Evolutionary conservation across 2,329 filamentous ascomycete species (phyloP), one percentile per base, ranked within the genome.

Genomic region (Chaetoscypha palmicola): DNA sequence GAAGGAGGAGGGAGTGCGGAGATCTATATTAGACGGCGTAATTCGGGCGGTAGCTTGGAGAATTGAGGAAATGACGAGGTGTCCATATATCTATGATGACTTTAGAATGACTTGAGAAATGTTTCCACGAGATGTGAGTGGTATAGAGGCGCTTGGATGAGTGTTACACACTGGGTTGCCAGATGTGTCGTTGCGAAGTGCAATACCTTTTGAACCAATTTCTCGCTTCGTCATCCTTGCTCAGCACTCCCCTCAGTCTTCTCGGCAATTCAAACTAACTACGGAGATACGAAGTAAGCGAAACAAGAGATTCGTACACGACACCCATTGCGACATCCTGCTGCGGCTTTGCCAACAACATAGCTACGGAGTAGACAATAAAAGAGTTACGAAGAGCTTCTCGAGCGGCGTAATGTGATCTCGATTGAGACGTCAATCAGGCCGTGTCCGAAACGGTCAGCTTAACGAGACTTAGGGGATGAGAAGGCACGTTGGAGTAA

Each of bases 1-100:
- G 39, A 24, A 19, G 19, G 30, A 7, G 30, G 12, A 4, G 20
- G 20, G 8, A 41, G 19, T 11, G 39, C 39, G 30, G 12, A 12
- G 9, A 21, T n/a, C 39, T 30, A 41, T 12, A 41, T 41, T 23
- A 23, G 7, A 22, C 5, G 30, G 7, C 39, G 39, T 3, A 41
- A 20, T 10, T 41, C 39, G 9, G 7, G 12, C 10, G 39, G 39
- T 9, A 41, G 30, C 12, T 41, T 10, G 5, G 20, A 23, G 21
- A 41, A 41, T n/a, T 11, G n/a, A 7, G 39, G 11, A 7, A 34
- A 24, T 17, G 12, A 17, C 4, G 10, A n/a, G n/a, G n/a, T n/a
- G n/a, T n/a, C n/a, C n/a, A n/a, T n/a, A n/a, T n/a, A n/a, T 28
- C 12, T 28, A 3, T 32, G 30, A 14, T 8, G 9, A 5, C 39